These are phyloP conservation scores for Pseudomonodictys pantanalensis DNA, from an alignment of 495 filamentous ascomycete species.

Conservation along the genomic window DNA sequence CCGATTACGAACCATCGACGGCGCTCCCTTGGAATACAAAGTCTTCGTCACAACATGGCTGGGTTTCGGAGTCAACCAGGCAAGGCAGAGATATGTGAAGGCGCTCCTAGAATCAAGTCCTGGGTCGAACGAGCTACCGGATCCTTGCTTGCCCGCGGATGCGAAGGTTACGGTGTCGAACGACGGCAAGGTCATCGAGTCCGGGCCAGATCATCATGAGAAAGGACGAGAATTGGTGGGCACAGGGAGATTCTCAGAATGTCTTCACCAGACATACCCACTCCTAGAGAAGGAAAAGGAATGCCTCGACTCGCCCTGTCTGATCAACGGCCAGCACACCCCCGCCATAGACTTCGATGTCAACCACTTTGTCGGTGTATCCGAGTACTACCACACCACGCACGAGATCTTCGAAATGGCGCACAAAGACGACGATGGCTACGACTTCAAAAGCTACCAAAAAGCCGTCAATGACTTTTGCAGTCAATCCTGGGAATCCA, in stretches of 20 bases:
- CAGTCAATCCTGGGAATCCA: constrained; percentile 72
- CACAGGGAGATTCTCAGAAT: constrained; percentile 83
- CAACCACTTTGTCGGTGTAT: constrained; percentile 97
- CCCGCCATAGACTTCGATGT: constrained; percentile 97
- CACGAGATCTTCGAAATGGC: constrained; percentile 87
- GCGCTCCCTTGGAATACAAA: constrained; percentile 69
- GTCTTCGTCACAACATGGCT: constrained; percentile 97
- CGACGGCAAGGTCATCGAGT: constrained; percentile 43
- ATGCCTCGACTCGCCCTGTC: constrained; percentile 78
- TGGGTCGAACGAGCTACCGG: constrained; percentile 66
- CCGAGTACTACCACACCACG: constrained; percentile 98
- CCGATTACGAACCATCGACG: constrained; percentile 77
- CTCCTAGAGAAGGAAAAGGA: constrained; percentile 85
- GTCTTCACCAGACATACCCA: constrained; percentile 75
- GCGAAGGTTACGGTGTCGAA: constrained; percentile 56
- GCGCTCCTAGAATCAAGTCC: constrained; percentile 59
- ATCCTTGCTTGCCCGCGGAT: constrained; percentile 85
- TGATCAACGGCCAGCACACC: constrained; percentile 84
- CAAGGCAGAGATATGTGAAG: constrained; percentile 75
- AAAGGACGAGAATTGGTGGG: constrained; percentile 61
- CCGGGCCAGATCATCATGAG: constrained; percentile 38
- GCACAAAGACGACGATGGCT: constrained; percentile 76
- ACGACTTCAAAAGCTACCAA: constrained; percentile 91
- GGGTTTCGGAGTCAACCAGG: constrained; percentile 91
- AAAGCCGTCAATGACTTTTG: constrained; percentile 81